These are phyloP conservation scores for Ophiocordyceps australis DNA, from an alignment of 2,329 filamentous ascomycete species.

Conservation along the genomic window DNA sequence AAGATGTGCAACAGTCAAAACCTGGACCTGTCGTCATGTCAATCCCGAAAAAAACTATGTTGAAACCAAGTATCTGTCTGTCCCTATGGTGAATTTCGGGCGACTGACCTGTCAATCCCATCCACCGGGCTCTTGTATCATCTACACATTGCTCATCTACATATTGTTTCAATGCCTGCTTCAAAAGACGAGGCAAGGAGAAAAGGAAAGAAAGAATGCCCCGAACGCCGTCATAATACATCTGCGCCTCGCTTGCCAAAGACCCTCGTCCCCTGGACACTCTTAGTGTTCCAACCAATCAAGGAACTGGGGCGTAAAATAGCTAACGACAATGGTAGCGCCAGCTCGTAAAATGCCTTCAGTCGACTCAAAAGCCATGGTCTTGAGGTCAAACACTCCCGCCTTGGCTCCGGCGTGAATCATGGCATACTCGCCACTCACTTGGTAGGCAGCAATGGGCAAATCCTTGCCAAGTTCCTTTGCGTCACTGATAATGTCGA, in stretches of 20 bases:
- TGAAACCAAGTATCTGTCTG: too few species aligned
- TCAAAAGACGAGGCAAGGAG: too few species aligned
- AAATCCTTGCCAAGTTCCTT: slow-evolving; percentile 87
- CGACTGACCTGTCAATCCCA: too few species aligned
- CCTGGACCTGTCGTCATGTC: too few species aligned
- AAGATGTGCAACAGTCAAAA: too few species aligned
- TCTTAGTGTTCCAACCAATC: slow-evolving; percentile 42
- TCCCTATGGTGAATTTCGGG: too few species aligned
- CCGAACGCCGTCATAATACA: slow-evolving; percentile 1
- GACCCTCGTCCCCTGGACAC: slow-evolving; percentile 1
- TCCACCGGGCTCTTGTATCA: too few species aligned
- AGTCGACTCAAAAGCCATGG: slow-evolving; percentile 88
- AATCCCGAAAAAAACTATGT: too few species aligned
- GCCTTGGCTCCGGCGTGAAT: slow-evolving; percentile 91
- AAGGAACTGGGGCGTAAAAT: slow-evolving; percentile 73
- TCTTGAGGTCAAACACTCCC: slow-evolving; percentile 86
- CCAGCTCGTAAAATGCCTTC: slow-evolving; percentile 87
- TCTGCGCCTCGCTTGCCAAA: background rate
- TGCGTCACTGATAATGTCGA: slow-evolving; percentile 95
- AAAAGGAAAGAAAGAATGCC: too few species aligned
- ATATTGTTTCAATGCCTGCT: too few species aligned
- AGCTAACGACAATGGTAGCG: slow-evolving; percentile 82
- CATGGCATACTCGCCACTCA: slow-evolving; percentile 95
- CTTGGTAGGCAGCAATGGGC: slow-evolving; percentile 90
- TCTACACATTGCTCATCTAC: too few species aligned